phyloP scores from a whole-genome alignment of 306 rosid species.

The Herpetospermum pedunculosum region DNA sequence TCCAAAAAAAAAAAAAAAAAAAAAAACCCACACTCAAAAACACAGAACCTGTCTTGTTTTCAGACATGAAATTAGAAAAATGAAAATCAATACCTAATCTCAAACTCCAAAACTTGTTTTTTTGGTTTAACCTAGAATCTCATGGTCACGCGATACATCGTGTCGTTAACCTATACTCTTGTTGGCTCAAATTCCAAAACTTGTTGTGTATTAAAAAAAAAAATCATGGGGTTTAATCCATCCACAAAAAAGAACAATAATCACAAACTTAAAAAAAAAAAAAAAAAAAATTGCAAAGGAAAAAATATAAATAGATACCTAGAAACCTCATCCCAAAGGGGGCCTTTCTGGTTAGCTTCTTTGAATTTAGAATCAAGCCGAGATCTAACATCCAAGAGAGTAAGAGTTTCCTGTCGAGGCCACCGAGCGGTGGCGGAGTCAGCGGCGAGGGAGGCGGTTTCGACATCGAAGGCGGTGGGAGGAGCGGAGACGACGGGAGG shows the following conservation, averaged over 20 bases:
- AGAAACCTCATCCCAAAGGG: slow-evolving; percentile 95
- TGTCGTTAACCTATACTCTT: too few species aligned
- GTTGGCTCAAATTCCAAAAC: background rate
- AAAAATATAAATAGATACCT: slow-evolving; percentile 33
- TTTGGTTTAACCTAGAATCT: too few species aligned
- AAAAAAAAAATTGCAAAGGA: background rate
- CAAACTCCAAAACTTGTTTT: background rate
- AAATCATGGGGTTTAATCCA: background rate
- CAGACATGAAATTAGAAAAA: background rate
- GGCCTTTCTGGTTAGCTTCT: slow-evolving; percentile 94
- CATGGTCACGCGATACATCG: too few species aligned
- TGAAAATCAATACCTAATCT: background rate
- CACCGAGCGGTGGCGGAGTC: slow-evolving; percentile 63
- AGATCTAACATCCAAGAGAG: slow-evolving; percentile 94
- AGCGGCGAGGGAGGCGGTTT: slow-evolving; percentile 31
- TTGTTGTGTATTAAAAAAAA: background rate
- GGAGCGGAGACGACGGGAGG: slow-evolving; percentile 19
- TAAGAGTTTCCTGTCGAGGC: slow-evolving; percentile 97
- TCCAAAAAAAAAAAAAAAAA: background rate
- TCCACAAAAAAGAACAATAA: background rate
- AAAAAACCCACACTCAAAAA: background rate
- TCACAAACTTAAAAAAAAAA: too few species aligned
- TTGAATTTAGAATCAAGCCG: slow-evolving; percentile 87
- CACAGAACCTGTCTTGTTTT: background rate
- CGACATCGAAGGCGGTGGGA: slow-evolving; percentile 52